A percentile compares a stretch with the other conserved stretches of the same genome.
These are phyloP conservation scores for Tolypocladium paradoxum DNA, from an alignment of 2,329 filamentous ascomycete species.

Conservation along the genomic window DNA sequence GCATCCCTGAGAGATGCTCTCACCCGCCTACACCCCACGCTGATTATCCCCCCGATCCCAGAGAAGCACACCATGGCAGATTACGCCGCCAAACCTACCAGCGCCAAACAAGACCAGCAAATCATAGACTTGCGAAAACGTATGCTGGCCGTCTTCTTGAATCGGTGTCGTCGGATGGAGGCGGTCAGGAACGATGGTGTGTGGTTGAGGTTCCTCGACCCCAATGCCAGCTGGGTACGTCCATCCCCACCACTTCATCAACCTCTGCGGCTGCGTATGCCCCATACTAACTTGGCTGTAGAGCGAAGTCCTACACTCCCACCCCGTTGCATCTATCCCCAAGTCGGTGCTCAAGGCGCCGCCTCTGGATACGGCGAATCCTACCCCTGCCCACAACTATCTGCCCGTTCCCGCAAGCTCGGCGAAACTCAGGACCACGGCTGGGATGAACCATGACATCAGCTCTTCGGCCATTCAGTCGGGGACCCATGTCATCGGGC, in stretches of 20 bases:
- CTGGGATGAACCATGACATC: slow-evolving; percentile 23
- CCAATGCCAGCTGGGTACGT: slow-evolving; percentile 93
- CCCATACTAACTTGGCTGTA: slow-evolving; percentile 24
- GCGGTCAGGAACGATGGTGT: slow-evolving; percentile 86
- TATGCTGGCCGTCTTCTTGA: slow-evolving; percentile 92
- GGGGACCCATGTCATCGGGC: slow-evolving; percentile 53
- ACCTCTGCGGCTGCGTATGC: background rate
- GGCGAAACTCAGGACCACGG: slow-evolving; percentile 65
- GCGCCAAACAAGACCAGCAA: slow-evolving; percentile 91
- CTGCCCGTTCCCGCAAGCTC: slow-evolving; percentile 78
- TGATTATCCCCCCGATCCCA: slow-evolving; percentile 92
- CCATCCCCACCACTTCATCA: background rate
- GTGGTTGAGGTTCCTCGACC: slow-evolving; percentile 95
- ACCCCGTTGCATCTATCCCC: slow-evolving; percentile 81
- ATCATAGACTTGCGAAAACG: slow-evolving; percentile 96
- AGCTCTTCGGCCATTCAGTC: slow-evolving; percentile 25
- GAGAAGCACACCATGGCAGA: slow-evolving; percentile 99
- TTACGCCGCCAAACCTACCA: slow-evolving; percentile 95
- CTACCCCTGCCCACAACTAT: slow-evolving; percentile 73
- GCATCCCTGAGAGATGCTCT: slow-evolving; percentile 81
- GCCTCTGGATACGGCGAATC: slow-evolving; percentile 90
- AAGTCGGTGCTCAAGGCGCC: slow-evolving; percentile 92
- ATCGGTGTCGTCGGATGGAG: slow-evolving; percentile 87
- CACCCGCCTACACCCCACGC: slow-evolving; percentile 82
- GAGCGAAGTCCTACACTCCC: slow-evolving; percentile 91